Evolutionary conservation across 257 asterid genomes (phyloP), one percentile per base, ranked within the genome.

Genomic region (Datura wrightii): DNA sequence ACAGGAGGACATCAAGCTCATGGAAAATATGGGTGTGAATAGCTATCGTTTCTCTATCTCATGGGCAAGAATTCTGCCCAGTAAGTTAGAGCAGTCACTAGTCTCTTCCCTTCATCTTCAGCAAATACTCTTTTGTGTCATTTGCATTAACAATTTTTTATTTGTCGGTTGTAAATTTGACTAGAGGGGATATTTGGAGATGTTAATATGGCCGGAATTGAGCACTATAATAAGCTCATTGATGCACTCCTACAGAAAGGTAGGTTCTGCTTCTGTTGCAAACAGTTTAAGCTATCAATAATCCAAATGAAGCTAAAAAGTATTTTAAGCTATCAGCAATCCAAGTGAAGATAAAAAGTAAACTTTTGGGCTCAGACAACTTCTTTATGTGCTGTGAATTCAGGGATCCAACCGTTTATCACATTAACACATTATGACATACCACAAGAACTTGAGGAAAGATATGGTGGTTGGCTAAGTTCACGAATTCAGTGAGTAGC

Each of bases 371-470:
- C 83, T 62, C 13, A 82, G 9, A 46, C 0, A 1, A 80, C 11
- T 55, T 55, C 24, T 2, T 58, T 41, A 10, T 60, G 58, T 44
- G 54, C 37, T 10, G 24, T 50, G 65, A 41, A 13, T 82, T 80
- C 89, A 93, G 97, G 94, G 71, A 92, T 93, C 55, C 80, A 71
- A 83, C 97, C 97, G 10, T 88, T 92, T 82, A 94, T 88, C 11
- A 74, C 96, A 41, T 87, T 92, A 84, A 89, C 85, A 79, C 97
- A 93, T 87, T 90, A 88, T 82, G 97, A 92, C 83, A 71, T 92
- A 70, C 97, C 97, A 53, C 94, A 92, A 85, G 97, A 92, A 84
- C 96, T 93, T 67, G 96, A 91, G 86, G 91, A 89, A 48, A 91
- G 92, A 90, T 93, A 91, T 67, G 91, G 94, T 46, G 88, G 90